These are phyloP conservation scores for Bassia scoparia DNA, from an alignment of 148 eudicot genomes.

Conservation along the genomic window DNA sequence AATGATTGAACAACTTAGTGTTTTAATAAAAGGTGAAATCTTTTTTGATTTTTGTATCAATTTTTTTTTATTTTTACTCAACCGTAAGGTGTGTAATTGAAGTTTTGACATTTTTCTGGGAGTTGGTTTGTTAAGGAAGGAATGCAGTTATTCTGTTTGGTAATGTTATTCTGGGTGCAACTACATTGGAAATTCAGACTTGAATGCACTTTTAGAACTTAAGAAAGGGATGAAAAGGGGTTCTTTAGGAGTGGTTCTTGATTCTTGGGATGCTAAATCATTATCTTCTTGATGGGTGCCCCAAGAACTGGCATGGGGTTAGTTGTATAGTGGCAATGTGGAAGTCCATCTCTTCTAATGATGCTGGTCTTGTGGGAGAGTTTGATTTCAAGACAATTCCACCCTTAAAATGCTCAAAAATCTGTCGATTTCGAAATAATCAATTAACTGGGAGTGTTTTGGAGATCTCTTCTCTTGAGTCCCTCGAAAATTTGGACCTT, in stretches of 20 bases:
- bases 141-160: conserved; percentile 44
- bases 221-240: conserved; percentile 50
- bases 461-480: conserved; percentile 33
- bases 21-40: not conserved
- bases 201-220: conserved; percentile 48
- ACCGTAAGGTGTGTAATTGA: too few species aligned
- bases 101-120: too few species aligned
- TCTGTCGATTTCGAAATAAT: conserved; percentile 52
- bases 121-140: conserved; percentile 21
- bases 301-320: conserved; percentile 55
- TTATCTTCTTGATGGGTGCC: conserved; percentile 61
- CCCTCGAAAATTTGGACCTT: conserved; percentile 52
- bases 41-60: not conserved
- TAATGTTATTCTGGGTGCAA: conserved; percentile 37
- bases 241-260: conserved; percentile 35
- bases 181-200: conserved; percentile 42
- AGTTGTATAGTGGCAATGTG: conserved; percentile 50
- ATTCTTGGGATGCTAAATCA: conserved; percentile 56
- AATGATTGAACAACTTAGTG: not conserved
- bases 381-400: conserved; percentile 41
- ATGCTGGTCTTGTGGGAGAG: conserved; percentile 45
- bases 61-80: too few species aligned
- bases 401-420: conserved; percentile 46
- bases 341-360: conserved; percentile 44
- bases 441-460: conserved; percentile 41